phyloP scores from a whole-genome alignment of 2,329 filamentous ascomycete species.

The Aureobasidium sp. region DNA sequence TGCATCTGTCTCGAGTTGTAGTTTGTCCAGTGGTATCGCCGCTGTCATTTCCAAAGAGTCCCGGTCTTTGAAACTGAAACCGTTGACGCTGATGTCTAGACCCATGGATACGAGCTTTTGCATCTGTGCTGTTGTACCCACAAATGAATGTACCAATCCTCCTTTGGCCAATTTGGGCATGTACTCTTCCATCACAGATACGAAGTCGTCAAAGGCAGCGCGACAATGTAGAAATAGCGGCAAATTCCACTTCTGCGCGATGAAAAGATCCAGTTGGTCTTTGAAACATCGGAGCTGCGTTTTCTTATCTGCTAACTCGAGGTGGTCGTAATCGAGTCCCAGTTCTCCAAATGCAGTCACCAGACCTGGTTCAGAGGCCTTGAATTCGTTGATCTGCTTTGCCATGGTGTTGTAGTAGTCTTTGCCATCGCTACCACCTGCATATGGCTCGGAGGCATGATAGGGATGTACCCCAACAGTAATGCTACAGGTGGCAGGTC shows the following conservation, averaged over 20 bases:
- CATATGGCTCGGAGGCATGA: conserved; percentile 38
- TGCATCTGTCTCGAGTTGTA: conserved; percentile 45
- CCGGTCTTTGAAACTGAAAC: conserved; percentile 39
- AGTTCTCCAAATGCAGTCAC: conserved; percentile 45
- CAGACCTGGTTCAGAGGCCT: conserved; percentile 20
- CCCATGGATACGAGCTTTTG: conserved; percentile 31
- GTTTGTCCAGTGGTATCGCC: conserved; percentile 33
- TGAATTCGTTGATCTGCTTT: conserved; percentile 21
- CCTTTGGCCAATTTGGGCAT: conserved; percentile 30
- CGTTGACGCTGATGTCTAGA: conserved; percentile 44
- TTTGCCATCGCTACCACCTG: conserved; percentile 25
- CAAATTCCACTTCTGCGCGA: conserved; percentile 28
- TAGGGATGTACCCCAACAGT: conserved; percentile 49
- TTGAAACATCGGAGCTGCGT: conserved; percentile 37
- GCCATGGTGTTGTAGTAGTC: conserved; percentile 26
- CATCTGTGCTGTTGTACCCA: conserved; percentile 38
- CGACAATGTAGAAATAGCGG: conserved; percentile 40
- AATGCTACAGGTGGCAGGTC: conserved; percentile 33
- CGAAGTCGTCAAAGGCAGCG: conserved; percentile 39
- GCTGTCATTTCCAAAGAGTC: conserved; percentile 39
- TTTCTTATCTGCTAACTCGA: conserved; percentile 38
- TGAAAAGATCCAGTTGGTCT: conserved; percentile 37
- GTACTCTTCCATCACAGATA: conserved; percentile 37
- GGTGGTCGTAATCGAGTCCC: conserved; percentile 45
- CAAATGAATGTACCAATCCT: conserved; percentile 37